Percentiles rank a stretch among this genome's conserved stretches.
These are phyloP conservation scores for Colletotrichum liriopes DNA, from an alignment of 2,329 filamentous ascomycete species.

Conservation along the genomic window DNA sequence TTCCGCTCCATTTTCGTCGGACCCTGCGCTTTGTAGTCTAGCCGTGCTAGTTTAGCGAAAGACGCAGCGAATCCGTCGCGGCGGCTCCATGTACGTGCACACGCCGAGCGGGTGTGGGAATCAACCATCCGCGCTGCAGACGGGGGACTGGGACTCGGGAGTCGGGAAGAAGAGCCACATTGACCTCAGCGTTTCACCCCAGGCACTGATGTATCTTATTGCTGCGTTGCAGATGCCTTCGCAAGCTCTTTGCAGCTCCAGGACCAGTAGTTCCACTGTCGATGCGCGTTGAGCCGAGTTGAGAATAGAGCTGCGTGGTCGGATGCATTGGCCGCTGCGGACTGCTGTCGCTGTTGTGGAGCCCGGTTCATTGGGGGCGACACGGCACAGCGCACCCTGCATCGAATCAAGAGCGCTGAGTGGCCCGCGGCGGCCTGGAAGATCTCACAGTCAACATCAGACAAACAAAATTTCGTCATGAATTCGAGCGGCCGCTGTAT, in stretches of 20 bases:
- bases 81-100: slow-evolving; percentile 27
- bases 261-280: slow-evolving; percentile 27
- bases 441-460: slow-evolving; percentile 3
- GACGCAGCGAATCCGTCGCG: slow-evolving; percentile 9
- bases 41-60: not conserved
- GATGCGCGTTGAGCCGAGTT: slow-evolving; percentile 34
- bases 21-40: slow-evolving; percentile 23
- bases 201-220: slow-evolving; percentile 1
- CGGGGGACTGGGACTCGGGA: slow-evolving; percentile 21
- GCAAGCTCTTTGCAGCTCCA: slow-evolving; percentile 13
- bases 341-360: slow-evolving; percentile 35
- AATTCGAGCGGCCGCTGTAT: slow-evolving; percentile 29
- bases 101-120: slow-evolving; percentile 8
- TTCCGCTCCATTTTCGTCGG: slow-evolving; percentile 42
- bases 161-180: slow-evolving; percentile 16
- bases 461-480: slow-evolving; percentile 43
- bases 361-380: slow-evolving; percentile 29
- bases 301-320: slow-evolving; percentile 36
- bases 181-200: slow-evolving; percentile 21
- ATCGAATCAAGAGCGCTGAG: slow-evolving; percentile 13
- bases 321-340: slow-evolving; percentile 31
- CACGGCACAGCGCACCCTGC: slow-evolving; percentile 31
- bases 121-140: slow-evolving; percentile 24
- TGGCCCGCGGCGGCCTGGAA: slow-evolving; percentile 5
- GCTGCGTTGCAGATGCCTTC: slow-evolving; percentile 5